Evolutionary conservation across 352 stramenopile species (phyloP).

Genomic region (Saprolegnia diclina): DNA sequence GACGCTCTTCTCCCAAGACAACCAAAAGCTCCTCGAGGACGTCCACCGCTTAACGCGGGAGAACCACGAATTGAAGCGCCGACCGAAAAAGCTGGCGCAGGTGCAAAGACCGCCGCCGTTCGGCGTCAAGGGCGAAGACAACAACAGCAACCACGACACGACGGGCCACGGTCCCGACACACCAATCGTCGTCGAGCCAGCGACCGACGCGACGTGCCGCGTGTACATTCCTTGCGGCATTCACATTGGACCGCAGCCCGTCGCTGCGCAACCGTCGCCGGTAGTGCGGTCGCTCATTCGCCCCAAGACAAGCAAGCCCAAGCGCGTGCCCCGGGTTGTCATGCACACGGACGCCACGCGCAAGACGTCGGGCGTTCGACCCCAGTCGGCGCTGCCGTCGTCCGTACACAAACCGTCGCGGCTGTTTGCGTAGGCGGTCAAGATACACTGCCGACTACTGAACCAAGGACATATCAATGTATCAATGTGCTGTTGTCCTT

Average conservation of each 20-base stretch:
- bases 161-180: neutral
- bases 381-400: neutral
- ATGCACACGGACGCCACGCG: neutral
- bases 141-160: too few relatives aligned
- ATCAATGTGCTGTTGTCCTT: too few relatives aligned
- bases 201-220: constrained; percentile 2
- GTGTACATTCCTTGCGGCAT: constrained; percentile 23
- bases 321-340: neutral
- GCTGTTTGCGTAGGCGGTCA: neutral
- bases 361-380: neutral
- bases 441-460: neutral
- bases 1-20: constrained; percentile 62
- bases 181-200: neutral
- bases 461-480: too few relatives aligned
- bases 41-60: constrained; percentile 50
- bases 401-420: neutral
- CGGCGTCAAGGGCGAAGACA: too few relatives aligned
- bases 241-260: neutral
- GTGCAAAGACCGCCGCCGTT: too few relatives aligned
- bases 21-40: constrained; percentile 55
- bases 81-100: too few relatives aligned
- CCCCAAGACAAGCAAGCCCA: neutral
- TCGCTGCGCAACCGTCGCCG: neutral
- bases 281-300: neutral
- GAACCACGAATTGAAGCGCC: constrained; percentile 58